phyloP scores from a whole-genome alignment of 2,329 filamentous ascomycete species.

The Xylariaceae sp. region DNA sequence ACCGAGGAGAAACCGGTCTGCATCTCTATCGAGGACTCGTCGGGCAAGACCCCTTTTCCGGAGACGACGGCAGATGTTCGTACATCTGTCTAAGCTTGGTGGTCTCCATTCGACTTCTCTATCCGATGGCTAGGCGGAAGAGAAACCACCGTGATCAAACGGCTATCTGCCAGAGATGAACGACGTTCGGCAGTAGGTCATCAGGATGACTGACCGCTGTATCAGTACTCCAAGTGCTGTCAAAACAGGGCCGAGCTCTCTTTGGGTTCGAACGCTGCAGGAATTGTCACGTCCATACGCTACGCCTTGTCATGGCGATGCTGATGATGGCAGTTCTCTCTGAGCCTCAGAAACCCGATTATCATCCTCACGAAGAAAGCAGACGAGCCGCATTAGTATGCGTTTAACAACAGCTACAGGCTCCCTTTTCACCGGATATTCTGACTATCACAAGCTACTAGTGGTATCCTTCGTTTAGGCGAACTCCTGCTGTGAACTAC shows the following conservation, averaged over 20 bases:
- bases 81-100: neutral
- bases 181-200: too few relatives aligned
- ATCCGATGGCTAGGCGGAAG: neutral
- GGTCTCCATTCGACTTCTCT: neutral
- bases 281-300: too few relatives aligned
- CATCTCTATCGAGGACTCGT: neutral
- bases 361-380: neutral
- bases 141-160: neutral
- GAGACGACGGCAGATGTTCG: neutral
- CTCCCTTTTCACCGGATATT: neutral
- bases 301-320: neutral
- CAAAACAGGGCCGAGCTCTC: neutral
- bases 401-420: neutral
- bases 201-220: too few relatives aligned
- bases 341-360: neutral
- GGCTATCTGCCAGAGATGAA: neutral
- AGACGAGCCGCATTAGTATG: neutral
- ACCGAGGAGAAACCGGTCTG: neutral
- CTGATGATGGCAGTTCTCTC: neutral
- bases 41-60: neutral
- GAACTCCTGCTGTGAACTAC: neutral
- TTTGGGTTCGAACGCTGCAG: too few relatives aligned
- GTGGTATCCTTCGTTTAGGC: neutral
- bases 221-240: too few relatives aligned
- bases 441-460: neutral